Base-by-base conservation (phyloP, 2,329 filamentous ascomycete species). In the Penicillium sp. region DNA sequence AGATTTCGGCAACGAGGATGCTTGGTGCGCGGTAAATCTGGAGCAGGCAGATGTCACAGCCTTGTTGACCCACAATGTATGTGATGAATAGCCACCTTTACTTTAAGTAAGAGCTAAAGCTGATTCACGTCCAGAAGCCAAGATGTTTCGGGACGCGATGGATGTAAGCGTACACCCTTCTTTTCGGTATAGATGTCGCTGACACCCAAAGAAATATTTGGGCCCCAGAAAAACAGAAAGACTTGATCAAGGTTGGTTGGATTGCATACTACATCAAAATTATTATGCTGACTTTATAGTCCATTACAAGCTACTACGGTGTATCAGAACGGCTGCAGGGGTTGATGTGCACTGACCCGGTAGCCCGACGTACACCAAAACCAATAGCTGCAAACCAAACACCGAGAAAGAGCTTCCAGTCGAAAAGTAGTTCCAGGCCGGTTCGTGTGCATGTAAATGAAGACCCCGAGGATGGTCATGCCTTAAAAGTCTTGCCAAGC, bases 241-340 rank as follows among this genome's bases (percentile, higher is more conserved):
- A 84, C 3, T 71, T 84, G 9, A 81, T 92, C 49, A 79, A 81
- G 66, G 77, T 82, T 19, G 46, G 64, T 38, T 15, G 7, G 49
- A 17, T 7, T 23, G 7, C 15, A 23, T 9, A 46, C 7, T 3
- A 29, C 17, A 15, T 17, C 53, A 13, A 6, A 13, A 38, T 9
- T 30, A 7, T 17, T 9, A 29, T 61, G 31, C 59, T 68, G 45
- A 69, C 54, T 21, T 47, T 5, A 8, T 17, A 81, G 67, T 67
- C 75, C 4, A 81, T 92, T 26, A 88, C 86, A 17, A 78, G 79
- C 41, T 81, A 85, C 54, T 93, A 92, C 72, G 85, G 85, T 50
- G 90, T 93, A 67, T 91, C 90, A 0, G 85, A 85, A 30, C 83
- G 90, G 56, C 78, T 92, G 15, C 81, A 85, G 19, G 86, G 84